Base-by-base conservation (phyloP, 768 basidiomycete species). In the Lactarius tabidus region DNA sequence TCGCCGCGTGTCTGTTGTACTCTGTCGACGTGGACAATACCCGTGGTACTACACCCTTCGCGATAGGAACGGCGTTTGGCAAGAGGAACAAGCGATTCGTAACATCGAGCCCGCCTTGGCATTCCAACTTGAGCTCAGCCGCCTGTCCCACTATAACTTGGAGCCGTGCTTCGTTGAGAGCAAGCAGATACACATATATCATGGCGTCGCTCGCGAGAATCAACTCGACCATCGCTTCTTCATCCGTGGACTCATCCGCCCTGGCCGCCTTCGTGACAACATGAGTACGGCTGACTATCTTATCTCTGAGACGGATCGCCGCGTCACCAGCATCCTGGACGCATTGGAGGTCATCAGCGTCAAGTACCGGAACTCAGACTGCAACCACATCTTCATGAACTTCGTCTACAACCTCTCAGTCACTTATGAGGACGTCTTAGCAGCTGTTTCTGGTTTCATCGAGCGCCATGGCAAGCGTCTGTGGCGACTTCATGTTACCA, bases 301-400 rank as follows among this genome's bases (percentile, higher is more conserved):
- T 73, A 91, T 99, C 70, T 97, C 96, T 1, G 97, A 99, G 80
- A 95, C 95, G 15, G 97, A 99, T 73, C 91, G 97, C 54, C 86
- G 98, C 15, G 91, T 98, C 67, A 96, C 93, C 48, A 90, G 85
- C 72, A 87, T 98, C 70, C 81, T 99, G 67, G 97, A 99, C 76
- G 91, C 95, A 2, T 84, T 98, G 35, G 96, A 98, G 75, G 90
- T 98, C 61, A 93, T 96, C 73, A 88, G 85, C 70, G 92, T 91
- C 9, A 85, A 93, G 71, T 83, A 95, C 72, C 87, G 95, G 66
- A 93, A 90, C 70, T 91, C 96, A 4, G 96, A 98, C 74, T 95
- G 93, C 80, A 98, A 98, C 76, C 95, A 98, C 75, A 97, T 98
- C 75, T 95, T 94, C 80, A 88, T 98, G 87, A 98, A 98, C 81